Percentiles rank a stretch among this genome's conserved stretches.
These are phyloP conservation scores for Cercospora janseana DNA, from an alignment of 2,329 filamentous ascomycete genomes.

Conservation along the genomic window DNA sequence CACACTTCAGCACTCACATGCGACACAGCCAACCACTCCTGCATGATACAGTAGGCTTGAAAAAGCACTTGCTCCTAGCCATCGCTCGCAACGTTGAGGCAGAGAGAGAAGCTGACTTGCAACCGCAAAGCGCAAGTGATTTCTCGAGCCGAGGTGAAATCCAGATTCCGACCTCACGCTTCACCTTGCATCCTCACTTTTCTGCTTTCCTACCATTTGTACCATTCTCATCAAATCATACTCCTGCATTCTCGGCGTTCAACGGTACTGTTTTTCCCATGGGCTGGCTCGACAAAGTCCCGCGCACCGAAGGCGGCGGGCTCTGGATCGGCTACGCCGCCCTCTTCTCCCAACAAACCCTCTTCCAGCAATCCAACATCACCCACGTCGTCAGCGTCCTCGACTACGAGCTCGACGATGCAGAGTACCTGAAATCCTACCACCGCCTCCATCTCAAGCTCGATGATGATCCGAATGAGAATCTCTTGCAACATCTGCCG, in stretches of 20 bases:
- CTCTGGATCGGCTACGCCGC: conserved; percentile 45
- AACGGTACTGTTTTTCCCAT: conserved; percentile 23
- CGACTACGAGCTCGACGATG: conserved; percentile 59
- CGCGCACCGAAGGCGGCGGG: conserved; percentile 34
- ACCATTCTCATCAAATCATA: background rate
- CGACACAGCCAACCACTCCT: no score
- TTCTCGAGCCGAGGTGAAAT: conserved; percentile 6
- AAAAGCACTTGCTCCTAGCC: no score
- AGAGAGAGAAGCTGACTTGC: no score
- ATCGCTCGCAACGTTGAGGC: no score
- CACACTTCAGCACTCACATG: no score
- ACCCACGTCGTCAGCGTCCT: conserved; percentile 67
- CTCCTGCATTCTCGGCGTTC: background rate
- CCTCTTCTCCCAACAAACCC: conserved; percentile 48
- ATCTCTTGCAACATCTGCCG: conserved; percentile 77
- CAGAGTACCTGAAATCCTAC: conserved; percentile 52
- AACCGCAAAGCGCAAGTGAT: no score
- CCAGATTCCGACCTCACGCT: conserved; percentile 6
- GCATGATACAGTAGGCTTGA: no score
- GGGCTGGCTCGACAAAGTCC: conserved; percentile 44
- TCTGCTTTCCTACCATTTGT: background rate
- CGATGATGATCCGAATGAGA: conserved; percentile 84
- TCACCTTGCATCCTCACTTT: background rate
- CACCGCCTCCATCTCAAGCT: conserved; percentile 76
- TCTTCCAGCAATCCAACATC: conserved; percentile 69